These are phyloP conservation scores for Craterostigma plantagineum DNA, from an alignment of 257 asterid genomes.

Conservation along the genomic window DNA sequence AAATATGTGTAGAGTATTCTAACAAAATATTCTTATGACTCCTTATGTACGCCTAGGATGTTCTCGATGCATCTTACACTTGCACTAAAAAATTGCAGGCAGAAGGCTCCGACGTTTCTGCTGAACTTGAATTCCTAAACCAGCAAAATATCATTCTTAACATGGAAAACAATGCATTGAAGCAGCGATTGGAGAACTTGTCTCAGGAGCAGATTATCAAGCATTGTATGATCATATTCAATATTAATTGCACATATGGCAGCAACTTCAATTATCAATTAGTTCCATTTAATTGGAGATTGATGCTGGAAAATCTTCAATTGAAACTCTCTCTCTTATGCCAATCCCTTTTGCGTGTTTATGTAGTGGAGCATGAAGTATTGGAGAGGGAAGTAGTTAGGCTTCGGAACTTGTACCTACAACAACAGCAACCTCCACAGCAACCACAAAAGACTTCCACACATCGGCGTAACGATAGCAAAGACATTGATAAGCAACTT, in stretches of 20 bases:
- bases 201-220: slow-evolving; percentile 86
- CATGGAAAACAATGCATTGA: slow-evolving; percentile 89
- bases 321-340: too few relatives aligned
- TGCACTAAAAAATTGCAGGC: slow-evolving; percentile 32
- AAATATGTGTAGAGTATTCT: too few relatives aligned
- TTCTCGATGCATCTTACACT: too few relatives aligned
- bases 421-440: slow-evolving; percentile 23
- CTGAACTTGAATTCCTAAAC: slow-evolving; percentile 82
- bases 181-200: slow-evolving; percentile 71
- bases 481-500: slow-evolving; percentile 62
- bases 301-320: too few relatives aligned
- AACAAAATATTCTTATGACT: too few relatives aligned
- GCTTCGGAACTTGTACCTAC: slow-evolving; percentile 46
- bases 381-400: slow-evolving; percentile 79
- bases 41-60: too few relatives aligned
- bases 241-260: too few relatives aligned
- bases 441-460: slow-evolving; percentile 24
- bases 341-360: too few relatives aligned
- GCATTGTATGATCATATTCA: slow-evolving; percentile 21
- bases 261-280: too few relatives aligned
- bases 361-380: slow-evolving; percentile 89
- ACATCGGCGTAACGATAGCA: slow-evolving; percentile 53
- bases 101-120: slow-evolving; percentile 75
- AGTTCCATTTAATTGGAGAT: too few relatives aligned
- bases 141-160: slow-evolving; percentile 71